A percentile compares a stretch with the other conserved stretches of the same genome.
Evolutionary conservation across 176 grass and related monocot species (phyloP).

Genomic region (Carex pumila): DNA sequence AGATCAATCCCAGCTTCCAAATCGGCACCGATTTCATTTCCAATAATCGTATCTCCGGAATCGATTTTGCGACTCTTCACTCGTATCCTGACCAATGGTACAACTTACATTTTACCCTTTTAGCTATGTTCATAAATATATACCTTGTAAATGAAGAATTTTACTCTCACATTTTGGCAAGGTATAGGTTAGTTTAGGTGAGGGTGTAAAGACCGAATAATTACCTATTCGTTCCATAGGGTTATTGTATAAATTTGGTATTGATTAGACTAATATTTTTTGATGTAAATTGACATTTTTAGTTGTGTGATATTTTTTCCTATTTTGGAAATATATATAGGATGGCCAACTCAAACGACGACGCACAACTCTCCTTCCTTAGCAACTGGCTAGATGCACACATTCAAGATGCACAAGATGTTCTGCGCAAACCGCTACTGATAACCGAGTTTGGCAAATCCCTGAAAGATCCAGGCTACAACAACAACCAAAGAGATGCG

Average conservation of each 20-base stretch:
- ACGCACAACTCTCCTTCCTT: slow-evolving; percentile 54
- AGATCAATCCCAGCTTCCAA: slow-evolving; percentile 48
- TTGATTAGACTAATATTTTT: not conserved
- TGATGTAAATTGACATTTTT: not conserved
- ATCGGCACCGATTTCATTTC: slow-evolving; percentile 91
- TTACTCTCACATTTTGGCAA: not conserved
- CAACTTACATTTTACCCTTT: not conserved
- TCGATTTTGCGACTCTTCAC: slow-evolving; percentile 96
- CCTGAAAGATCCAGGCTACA: slow-evolving; percentile 55
- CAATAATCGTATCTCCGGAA: slow-evolving; percentile 56
- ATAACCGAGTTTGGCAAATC: slow-evolving; percentile 85
- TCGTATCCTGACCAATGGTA: slow-evolving; percentile 97
- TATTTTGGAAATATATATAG: slow-evolving; percentile 20
- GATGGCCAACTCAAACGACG: slow-evolving; percentile 37
- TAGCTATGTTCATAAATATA: too few species aligned
- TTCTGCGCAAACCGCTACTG: slow-evolving; percentile 69
- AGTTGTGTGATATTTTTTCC: not conserved
- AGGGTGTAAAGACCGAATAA: not conserved
- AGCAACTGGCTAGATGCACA: slow-evolving; percentile 64
- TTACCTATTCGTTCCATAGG: not conserved
- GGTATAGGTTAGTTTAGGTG: not conserved
- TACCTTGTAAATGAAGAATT: not conserved
- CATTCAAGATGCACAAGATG: slow-evolving; percentile 43
- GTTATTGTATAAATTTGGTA: not conserved
- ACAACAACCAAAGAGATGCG: slow-evolving; percentile 43